Base-by-base conservation (phyloP, 768 basidiomycete genomes). In the Suillus subalutaceus region DNA sequence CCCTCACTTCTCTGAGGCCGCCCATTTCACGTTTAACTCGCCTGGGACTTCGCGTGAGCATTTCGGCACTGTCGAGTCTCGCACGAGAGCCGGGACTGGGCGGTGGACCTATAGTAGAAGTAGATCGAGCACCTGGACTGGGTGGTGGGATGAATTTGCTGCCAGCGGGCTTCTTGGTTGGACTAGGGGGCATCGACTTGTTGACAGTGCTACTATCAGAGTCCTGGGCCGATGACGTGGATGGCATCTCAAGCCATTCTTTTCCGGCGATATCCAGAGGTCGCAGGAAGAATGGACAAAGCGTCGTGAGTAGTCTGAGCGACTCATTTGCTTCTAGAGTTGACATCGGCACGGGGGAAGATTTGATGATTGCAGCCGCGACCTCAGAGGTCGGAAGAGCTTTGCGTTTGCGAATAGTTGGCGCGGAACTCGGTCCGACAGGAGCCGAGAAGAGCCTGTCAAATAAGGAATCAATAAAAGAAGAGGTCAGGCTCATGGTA, bases 261-360 rank as follows among this genome's bases (percentile, higher is more conserved):
- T 84, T 81, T 41, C 88, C 85, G 13, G 79, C 84, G 26, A 93
- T 84, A 65, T 84, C 81, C 8, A 93, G 80, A 65, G 80, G 82
- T 72, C 83, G 87, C 62, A 94, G 76, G 81, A 94, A 94, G 79
- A 94, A 94, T 2, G 93, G 92, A 72, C 93, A 94, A 15, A 93
- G 78, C 50, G 83, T 82, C 20, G 84, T 80, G 61, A 94, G 82
- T 75, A 94, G 81, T 32, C 78, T 78, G 56, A 94, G 74, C 2
- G 91, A 93, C 72, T 94, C 91, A 56, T 83, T 85, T 2, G 93
- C 92, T 76, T 94, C 93, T 12, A 89, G 88, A 35, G 82, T 77
- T 23, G 92, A 94, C 67, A 93, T 86, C 9, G 93, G 92, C 7
- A 94, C 88, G 1, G 90, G 88, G 0, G 92, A 92, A 0, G 92